Conservation (phyloP, 495 filamentous ascomycete species). For the Aspergillus saccharolyticus region DNA sequence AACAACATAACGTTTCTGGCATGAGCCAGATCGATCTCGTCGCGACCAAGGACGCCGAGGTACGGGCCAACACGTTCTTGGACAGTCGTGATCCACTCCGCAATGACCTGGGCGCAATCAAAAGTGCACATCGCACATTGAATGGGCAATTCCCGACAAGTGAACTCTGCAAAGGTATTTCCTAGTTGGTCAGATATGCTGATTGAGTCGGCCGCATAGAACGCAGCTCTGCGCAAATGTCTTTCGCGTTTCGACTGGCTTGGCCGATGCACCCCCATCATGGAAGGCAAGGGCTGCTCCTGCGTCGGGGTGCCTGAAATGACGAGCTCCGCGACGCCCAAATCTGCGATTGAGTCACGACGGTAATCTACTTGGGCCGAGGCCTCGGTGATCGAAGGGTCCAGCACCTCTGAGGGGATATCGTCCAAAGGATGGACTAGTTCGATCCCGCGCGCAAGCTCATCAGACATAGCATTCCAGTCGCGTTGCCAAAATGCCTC, state of each 20-base stretch:
- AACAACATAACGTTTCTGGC: conserved; percentile 84
- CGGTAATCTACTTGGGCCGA: conserved; percentile 20
- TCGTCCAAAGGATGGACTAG: conserved; percentile 69
- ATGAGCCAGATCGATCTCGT: conserved; percentile 68
- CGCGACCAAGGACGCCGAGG: conserved; percentile 78
- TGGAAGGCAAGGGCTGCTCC: conserved; percentile 30
- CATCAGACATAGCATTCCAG: conserved; percentile 88
- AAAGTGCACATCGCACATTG: conserved; percentile 91
- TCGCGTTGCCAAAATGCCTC: conserved; percentile 94
- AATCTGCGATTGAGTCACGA: conserved; percentile 36
- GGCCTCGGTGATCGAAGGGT: conserved; percentile 27
- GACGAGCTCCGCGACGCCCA: conserved; percentile 38
- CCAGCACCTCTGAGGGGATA: conserved; percentile 24
- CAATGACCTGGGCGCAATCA: conserved; percentile 94
- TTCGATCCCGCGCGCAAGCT: conserved; percentile 74
- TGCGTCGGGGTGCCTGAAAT: conserved; percentile 42
- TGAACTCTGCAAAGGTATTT: conserved; percentile 79
- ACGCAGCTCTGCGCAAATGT: conserved; percentile 88
- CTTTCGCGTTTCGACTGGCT: conserved; percentile 66
- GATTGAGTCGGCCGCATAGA: conserved; percentile 90
- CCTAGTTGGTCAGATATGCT: conserved; percentile 84
- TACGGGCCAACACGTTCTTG: conserved; percentile 91
- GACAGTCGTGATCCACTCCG: conserved; percentile 92
- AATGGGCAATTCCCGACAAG: conserved; percentile 83
- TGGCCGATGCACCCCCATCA: conserved; percentile 31